A percentile compares a stretch with the other conserved stretches of the same genome.
phyloP scores from a whole-genome alignment of 257 asterid species.

The Solanum ossicruentum region DNA sequence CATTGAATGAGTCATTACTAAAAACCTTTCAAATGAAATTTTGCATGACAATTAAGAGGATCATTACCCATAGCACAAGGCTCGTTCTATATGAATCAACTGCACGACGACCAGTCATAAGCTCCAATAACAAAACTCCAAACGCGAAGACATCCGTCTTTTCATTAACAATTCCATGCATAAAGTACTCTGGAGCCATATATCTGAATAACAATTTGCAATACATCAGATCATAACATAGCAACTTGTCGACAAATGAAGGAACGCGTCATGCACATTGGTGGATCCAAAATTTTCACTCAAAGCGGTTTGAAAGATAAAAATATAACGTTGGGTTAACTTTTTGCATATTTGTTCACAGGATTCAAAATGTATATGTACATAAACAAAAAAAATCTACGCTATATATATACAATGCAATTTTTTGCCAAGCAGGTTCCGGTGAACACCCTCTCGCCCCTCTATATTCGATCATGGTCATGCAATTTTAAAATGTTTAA shows the following conservation, averaged over 20 bases:
- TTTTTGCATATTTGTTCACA: background rate
- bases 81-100: conserved; percentile 72
- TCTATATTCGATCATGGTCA: background rate
- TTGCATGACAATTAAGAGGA: background rate
- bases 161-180: conserved; percentile 87
- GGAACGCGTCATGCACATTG: background rate
- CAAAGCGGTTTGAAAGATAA: background rate
- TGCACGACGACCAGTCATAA: conserved; percentile 86
- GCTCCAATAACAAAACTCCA: conserved; percentile 40
- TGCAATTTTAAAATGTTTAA: background rate
- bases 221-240: background rate
- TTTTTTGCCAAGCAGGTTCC: background rate
- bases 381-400: background rate
- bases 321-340: background rate
- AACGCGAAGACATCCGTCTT: conserved; percentile 90
- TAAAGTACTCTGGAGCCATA: conserved; percentile 98
- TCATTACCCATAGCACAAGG: conserved; percentile 89
- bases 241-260: background rate
- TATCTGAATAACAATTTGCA: conserved; percentile 28
- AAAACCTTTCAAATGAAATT: background rate
- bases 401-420: background rate
- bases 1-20: background rate
- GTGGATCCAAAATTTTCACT: background rate
- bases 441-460: background rate
- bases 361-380: background rate